Base-by-base conservation (phyloP, 306 rosid genomes). In the Benincasa hispida region DNA sequence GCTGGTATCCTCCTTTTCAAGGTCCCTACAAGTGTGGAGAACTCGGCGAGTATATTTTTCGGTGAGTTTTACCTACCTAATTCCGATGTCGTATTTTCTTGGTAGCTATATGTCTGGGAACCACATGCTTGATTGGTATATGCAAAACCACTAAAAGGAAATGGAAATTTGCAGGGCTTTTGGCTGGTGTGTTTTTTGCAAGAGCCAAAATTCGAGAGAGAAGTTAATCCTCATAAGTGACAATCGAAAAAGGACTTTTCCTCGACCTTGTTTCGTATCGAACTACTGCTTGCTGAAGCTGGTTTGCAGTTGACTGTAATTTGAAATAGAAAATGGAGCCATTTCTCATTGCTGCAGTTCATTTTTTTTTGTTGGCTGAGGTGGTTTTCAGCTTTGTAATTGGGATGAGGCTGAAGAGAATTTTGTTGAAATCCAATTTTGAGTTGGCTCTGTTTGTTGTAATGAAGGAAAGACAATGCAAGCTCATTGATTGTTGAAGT, bases 171-270 rank as follows among this genome's bases (percentile, higher is more conserved):
- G 84, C 76, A 95, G 99, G 99, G 69, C 97, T 95, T 68, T 21
- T 95, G 81, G 99, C 99, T 6, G 99, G 99, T 74, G 93, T 95
- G 57, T 82, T 95, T 85, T 95, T 95, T 27, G 99, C 98, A 0
- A 87, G 88, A 87, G 99, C 99, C 80, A 95, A 95, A 87, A 88
- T 94, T 84, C 84, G 83, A 72, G 96, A 90, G 83, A 89, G 88
- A 89, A 82, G 89, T 75, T 85, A 88, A 81, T 72, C 85, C 34
- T 86, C 80, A 80, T 81, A 54, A 27, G 65, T 25, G 55, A 25
- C 57, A 25, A 17, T 21, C 17, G 34, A 4, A 51, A 27, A 27
- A 72, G 34, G 17, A 48, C 42, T 72, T 48, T 3, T 18, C 30
- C 15, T 47, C 9, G 22, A 25, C 42, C 8, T 27, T 39, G 8